Percentiles rank a stretch among this genome's conserved stretches.
Conservation (phyloP, 306 rosid species). For the Cicer bijugum region DNA sequence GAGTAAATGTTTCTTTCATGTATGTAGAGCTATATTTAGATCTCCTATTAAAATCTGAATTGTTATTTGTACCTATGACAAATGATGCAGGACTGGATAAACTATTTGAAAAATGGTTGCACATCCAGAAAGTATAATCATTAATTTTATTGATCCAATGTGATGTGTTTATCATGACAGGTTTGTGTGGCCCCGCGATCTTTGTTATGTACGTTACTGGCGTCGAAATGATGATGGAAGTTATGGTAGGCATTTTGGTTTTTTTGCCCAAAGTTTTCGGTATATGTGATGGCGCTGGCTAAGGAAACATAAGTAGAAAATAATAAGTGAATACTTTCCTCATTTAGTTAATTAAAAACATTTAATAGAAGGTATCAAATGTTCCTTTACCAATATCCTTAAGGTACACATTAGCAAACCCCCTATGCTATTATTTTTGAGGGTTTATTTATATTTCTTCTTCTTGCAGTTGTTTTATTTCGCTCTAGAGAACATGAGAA, state of each 20-base stretch:
- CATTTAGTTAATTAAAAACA: constrained; percentile 3
- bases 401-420: background rate
- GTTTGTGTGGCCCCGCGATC: constrained; percentile 99
- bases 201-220: constrained; percentile 98
- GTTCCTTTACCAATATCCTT: constrained; percentile 20
- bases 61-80: constrained; percentile 21
- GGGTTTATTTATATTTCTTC: constrained; percentile 42
- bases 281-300: background rate
- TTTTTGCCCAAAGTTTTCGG: constrained; percentile 13
- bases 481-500: constrained; percentile 94
- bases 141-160: constrained; percentile 17
- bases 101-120: constrained; percentile 26
- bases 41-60: constrained; percentile 16
- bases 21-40: constrained; percentile 7
- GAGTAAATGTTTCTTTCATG: constrained; percentile 23
- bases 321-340: constrained; percentile 17
- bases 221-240: constrained; percentile 99
- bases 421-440: constrained; percentile 31
- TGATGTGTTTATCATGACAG: constrained; percentile 55
- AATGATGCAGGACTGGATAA: constrained; percentile 24
- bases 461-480: constrained; percentile 87
- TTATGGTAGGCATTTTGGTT: constrained; percentile 68
- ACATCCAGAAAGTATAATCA: background rate
- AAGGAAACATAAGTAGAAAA: constrained; percentile 11
- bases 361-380: constrained; percentile 7